Percentiles rank a stretch among this genome's conserved stretches.
Conservation (phyloP, 2,329 filamentous ascomycete species). For the Alternaria solani region DNA sequence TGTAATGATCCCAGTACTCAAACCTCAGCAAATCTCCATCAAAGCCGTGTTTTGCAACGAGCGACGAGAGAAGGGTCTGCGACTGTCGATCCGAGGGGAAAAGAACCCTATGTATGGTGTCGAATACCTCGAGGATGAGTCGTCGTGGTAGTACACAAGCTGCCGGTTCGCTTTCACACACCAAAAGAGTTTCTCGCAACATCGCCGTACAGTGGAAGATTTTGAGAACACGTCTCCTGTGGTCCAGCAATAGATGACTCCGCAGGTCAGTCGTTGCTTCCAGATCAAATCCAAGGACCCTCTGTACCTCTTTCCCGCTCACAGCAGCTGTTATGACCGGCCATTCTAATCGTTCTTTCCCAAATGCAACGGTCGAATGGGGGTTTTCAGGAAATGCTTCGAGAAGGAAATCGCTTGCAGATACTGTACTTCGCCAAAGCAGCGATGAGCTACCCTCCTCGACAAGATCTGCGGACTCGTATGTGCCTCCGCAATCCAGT, state of each 20-base stretch:
- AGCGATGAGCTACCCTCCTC: conserved; percentile 1
- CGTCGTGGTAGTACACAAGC: conserved; percentile 11
- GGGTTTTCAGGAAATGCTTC: not conserved
- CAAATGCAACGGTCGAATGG: no score
- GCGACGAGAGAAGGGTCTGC: conserved; percentile 16
- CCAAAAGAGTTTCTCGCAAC: conserved; percentile 16
- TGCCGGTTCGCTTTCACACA: not conserved
- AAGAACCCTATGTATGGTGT: conserved; percentile 19
- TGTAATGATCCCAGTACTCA: conserved; percentile 8
- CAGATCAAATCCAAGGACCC: not conserved
- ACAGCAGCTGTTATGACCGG: no score
- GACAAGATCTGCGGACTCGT: not conserved
- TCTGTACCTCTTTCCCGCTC: not conserved
- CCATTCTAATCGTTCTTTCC: no score
- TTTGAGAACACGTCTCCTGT: not conserved
- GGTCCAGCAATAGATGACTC: conserved; percentile 10
- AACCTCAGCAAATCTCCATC: conserved; percentile 8
- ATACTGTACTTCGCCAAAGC: conserved; percentile 1
- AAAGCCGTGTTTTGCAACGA: conserved; percentile 9
- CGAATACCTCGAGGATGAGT: conserved; percentile 15
- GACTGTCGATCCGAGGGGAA: conserved; percentile 19
- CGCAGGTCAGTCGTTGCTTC: conserved; percentile 6
- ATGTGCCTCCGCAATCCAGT: not conserved
- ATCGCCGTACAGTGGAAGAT: conserved; percentile 18
- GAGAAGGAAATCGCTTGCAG: not conserved